Evolutionary conservation across 768 basidiomycete species (phyloP).

Genomic region (Serendipita sp.): DNA sequence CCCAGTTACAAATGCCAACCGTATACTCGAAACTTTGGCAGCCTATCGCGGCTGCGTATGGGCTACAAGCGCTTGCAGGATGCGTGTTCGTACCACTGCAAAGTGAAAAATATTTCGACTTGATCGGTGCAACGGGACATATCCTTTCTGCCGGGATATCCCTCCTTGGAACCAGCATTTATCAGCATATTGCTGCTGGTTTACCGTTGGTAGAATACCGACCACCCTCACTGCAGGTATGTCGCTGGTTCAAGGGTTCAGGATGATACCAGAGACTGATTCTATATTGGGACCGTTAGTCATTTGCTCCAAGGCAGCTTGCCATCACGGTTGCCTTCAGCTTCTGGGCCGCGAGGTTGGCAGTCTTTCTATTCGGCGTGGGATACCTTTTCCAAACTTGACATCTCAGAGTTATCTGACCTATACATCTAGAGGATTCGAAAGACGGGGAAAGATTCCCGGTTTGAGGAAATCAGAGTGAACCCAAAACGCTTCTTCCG

Average conservation of each 20-base stretch:
- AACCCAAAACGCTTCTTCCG: constrained; percentile 32
- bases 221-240: not conserved
- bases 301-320: constrained; percentile 45
- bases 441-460: constrained; percentile 43
- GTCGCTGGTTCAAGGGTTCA: not conserved
- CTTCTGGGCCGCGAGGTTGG: constrained; percentile 48
- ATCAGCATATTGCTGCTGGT: constrained; percentile 9
- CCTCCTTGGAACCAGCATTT: constrained; percentile 43
- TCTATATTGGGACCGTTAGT: constrained; percentile 5
- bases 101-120: constrained; percentile 50
- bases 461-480: constrained; percentile 45
- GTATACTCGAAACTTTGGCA: constrained; percentile 27
- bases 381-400: not conserved
- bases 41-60: not conserved
- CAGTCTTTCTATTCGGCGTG: constrained; percentile 39
- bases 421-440: constrained; percentile 24
- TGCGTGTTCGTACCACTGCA: constrained; percentile 46
- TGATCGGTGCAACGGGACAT: constrained; percentile 51
- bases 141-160: constrained; percentile 42
- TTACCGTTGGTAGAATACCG: not conserved
- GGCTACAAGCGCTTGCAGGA: constrained; percentile 19
- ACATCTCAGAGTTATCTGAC: not conserved
- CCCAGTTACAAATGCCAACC: not conserved
- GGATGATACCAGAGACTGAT: not conserved
- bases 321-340: constrained; percentile 39